Evolutionary conservation across 2,329 filamentous ascomycete species (phyloP).

Genomic region (Calonectria pteridis): DNA sequence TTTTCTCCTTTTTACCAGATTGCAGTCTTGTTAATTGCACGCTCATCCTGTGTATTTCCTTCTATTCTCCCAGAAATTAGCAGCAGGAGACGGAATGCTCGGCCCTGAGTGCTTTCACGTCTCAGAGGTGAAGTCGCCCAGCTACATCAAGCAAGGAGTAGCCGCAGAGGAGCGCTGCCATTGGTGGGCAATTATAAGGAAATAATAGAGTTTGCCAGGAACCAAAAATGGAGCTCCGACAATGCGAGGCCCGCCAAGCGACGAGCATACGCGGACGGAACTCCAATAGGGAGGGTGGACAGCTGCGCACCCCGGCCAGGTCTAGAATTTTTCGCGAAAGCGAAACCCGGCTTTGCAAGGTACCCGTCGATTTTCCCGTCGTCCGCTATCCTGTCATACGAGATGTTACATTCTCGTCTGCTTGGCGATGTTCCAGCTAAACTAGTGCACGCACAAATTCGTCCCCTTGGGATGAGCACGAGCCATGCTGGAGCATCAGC

Average conservation of each 20-base stretch:
- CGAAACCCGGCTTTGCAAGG: neutral
- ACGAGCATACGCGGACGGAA: neutral
- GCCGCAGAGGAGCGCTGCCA: neutral
- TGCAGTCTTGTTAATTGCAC: no score
- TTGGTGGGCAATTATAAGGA: slow-evolving; percentile 8
- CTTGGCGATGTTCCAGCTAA: slow-evolving; percentile 4
- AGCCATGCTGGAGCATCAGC: neutral
- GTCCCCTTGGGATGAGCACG: neutral
- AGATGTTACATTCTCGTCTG: slow-evolving; percentile 1
- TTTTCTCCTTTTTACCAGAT: neutral
- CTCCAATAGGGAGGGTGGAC: neutral
- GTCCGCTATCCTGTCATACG: neutral
- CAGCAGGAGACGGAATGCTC: neutral
- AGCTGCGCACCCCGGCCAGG: neutral
- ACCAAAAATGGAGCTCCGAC: neutral
- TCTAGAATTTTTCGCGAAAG: neutral
- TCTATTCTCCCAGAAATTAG: no score
- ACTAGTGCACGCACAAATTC: neutral
- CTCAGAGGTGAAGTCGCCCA: neutral
- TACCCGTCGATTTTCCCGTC: neutral
- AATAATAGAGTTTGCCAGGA: neutral
- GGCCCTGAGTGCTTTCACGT: neutral
- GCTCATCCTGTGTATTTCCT: neutral
- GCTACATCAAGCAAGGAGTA: neutral
- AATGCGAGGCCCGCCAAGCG: neutral